Evolutionary conservation across 2,329 filamentous ascomycete species (phyloP), one percentile per base, ranked within the genome.

Genomic region (Paracorniculantispora psalliotae): DNA sequence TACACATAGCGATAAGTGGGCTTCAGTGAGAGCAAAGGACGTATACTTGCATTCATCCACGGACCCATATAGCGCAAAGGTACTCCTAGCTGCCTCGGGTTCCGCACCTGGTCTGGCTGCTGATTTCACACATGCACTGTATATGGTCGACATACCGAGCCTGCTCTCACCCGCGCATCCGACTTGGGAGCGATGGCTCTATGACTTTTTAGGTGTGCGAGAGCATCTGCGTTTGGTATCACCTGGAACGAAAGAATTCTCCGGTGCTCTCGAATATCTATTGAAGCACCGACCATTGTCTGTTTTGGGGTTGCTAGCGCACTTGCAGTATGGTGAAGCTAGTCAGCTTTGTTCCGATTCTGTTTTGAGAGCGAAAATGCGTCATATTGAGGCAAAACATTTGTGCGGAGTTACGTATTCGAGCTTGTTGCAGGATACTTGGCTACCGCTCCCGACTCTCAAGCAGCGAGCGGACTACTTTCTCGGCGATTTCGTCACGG

Each of bases 141-240:
- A 39, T 21, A 52, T 52, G 49, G 10, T 25, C 4, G 28, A 52
- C 2, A 33, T 39, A 2, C 49, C 49, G 1, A 37, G 25, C 2
- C 28, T n/a, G 19, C 49, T 33, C 4, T 25, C 9, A 9, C 13
- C 30, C 3, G 33, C 12, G 4, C 51, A 55, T 44, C 41, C 51
- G 2, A 48, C 58, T 23, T 60, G 58, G 58, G 47, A 49, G 13
- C 13, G n/a, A 10, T 60, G 58, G 58, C 30, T 60, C 10, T 49
- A 60, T 50, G 43, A 60, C 33, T 33, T 5, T 26, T 17, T 60
- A 15, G 58, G 50, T 19, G 23, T 60, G 9, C 58, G 58, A 21
- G 50, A 51, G 19, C 39, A 30, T 12, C 23, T 60, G 17, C 54
- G 58, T 7, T 17, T 60, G 4, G 21, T 60, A 23, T 43, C 58